Percentiles rank a stretch among this genome's conserved stretches.
These are phyloP conservation scores for Eudorina sp. DNA, from an alignment of 139 green algal genomes.

Conservation along the genomic window DNA sequence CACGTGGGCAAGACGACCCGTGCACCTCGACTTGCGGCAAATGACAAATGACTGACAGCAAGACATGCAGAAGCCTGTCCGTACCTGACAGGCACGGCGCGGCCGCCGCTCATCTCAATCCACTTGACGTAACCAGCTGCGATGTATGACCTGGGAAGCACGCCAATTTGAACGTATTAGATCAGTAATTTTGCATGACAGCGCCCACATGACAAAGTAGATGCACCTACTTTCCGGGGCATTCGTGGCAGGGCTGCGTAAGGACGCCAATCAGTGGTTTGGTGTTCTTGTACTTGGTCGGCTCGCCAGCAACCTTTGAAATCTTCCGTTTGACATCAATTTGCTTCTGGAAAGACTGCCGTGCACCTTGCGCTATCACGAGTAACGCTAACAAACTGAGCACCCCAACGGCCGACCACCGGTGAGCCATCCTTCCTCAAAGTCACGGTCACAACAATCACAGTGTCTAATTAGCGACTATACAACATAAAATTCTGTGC, in stretches of 20 bases:
- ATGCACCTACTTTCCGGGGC: slow-evolving; percentile 66
- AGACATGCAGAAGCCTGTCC: background rate
- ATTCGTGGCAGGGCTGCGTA: slow-evolving; percentile 77
- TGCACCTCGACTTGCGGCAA: background rate
- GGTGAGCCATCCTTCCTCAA: too few relatives aligned
- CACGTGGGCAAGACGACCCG: background rate
- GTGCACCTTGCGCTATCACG: background rate
- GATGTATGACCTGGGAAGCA: slow-evolving; percentile 69
- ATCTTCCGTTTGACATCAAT: background rate
- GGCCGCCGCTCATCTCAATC: slow-evolving; percentile 76
- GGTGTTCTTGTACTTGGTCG: slow-evolving; percentile 55
- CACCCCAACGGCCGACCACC: background rate
- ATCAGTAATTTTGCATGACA: background rate
- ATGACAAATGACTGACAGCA: background rate
- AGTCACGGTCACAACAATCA: too few relatives aligned
- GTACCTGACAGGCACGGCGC: slow-evolving; percentile 77
- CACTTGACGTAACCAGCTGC: slow-evolving; percentile 84
- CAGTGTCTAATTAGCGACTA: too few relatives aligned
- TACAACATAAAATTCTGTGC: too few relatives aligned
- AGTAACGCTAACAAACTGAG: background rate
- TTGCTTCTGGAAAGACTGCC: background rate
- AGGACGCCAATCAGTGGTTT: slow-evolving; percentile 80
- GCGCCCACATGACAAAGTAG: background rate
- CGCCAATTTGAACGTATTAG: background rate
- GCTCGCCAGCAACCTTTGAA: background rate